Base-by-base conservation (phyloP, 2,329 filamentous ascomycete genomes). In the Penicillium digitatum region DNA sequence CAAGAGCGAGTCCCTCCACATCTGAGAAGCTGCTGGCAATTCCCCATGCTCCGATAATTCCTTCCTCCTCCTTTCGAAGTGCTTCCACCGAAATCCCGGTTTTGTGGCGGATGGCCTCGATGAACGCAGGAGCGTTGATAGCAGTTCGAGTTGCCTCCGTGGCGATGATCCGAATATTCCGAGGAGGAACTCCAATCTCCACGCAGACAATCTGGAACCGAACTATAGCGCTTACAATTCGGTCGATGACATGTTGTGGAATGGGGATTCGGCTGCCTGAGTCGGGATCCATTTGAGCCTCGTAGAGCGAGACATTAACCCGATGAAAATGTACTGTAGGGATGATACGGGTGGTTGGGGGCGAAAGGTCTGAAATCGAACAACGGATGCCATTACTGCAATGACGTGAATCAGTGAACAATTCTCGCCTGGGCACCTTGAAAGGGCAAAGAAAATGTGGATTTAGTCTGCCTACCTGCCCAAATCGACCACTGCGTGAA, bases 91-190 rank as follows among this genome's bases (percentile, higher is more conserved):
- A 75, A 69, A 90, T 83, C 1, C 84, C 87, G 0, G 85, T 86
- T 5, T 78, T 77, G 1, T 77, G 67, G 34, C 78, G 75, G 57
- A 96, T 91, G 31, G 82, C 80, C 0, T 76, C 70, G 1, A 89
- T 79, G 74, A 94, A 89, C 1, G 82, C 81, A n/a, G 77, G 76
- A 2, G 86, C 84, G 67, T 95, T 96, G 59, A 82, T 72, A 3
- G 91, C 89, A 31, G 84, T 87, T 37, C 91, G 84, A 72, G 92
- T 93, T 5, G 91, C 91, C 71, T 95, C 90, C 0, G 91, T 96
- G n/a, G 90, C 91, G 44, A 96, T 83, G 10, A 95, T 82, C 14
- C 82, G 82, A 55, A 92, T 82, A 58, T 90, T 84, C 22, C 72
- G 61, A 0, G 62, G 40, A 1, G 82, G 83, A 0, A 95, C 89